Evolutionary conservation across 2,329 filamentous ascomycete species (phyloP).

Genomic region (Dactylellina drechsleri): DNA sequence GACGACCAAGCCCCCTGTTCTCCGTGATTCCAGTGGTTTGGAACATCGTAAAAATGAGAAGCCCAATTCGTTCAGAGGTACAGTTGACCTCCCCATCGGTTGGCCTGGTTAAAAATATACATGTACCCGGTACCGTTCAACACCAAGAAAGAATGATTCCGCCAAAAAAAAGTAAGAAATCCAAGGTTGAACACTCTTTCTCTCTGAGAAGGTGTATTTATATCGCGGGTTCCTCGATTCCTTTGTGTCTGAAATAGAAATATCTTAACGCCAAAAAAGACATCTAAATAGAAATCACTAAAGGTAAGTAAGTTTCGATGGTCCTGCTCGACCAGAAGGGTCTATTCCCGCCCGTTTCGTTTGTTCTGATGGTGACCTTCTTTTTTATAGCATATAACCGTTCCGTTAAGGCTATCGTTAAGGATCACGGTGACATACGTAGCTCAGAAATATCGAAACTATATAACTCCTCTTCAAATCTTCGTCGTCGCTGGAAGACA

Average conservation of each 20-base stretch:
- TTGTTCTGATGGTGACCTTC: slow-evolving; percentile 33
- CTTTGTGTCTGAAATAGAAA: slow-evolving; percentile 40
- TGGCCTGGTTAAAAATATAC: background rate
- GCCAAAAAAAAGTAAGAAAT: background rate
- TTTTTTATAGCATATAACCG: slow-evolving; percentile 37
- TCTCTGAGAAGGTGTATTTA: slow-evolving; percentile 33
- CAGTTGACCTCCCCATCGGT: background rate
- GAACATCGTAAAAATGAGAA: slow-evolving; percentile 23
- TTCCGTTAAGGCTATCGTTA: slow-evolving; percentile 27
- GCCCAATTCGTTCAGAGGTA: background rate
- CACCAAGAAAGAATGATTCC: background rate
- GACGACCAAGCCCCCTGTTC: background rate
- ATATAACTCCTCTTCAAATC: slow-evolving; percentile 19
- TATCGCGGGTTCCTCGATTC: slow-evolving; percentile 17
- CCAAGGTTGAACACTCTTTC: background rate
- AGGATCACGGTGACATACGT: slow-evolving; percentile 33
- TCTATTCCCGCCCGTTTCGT: slow-evolving; percentile 22
- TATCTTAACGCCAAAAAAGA: slow-evolving; percentile 34
- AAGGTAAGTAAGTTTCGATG: slow-evolving; percentile 29
- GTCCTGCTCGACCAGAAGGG: slow-evolving; percentile 11
- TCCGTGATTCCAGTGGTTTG: background rate
- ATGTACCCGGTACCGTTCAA: background rate
- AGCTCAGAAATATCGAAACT: slow-evolving; percentile 10
- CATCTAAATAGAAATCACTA: slow-evolving; percentile 18
- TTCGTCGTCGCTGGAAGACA: slow-evolving; percentile 3